phyloP scores from a whole-genome alignment of 2,329 filamentous ascomycete species.

The Fusarium sp. region DNA sequence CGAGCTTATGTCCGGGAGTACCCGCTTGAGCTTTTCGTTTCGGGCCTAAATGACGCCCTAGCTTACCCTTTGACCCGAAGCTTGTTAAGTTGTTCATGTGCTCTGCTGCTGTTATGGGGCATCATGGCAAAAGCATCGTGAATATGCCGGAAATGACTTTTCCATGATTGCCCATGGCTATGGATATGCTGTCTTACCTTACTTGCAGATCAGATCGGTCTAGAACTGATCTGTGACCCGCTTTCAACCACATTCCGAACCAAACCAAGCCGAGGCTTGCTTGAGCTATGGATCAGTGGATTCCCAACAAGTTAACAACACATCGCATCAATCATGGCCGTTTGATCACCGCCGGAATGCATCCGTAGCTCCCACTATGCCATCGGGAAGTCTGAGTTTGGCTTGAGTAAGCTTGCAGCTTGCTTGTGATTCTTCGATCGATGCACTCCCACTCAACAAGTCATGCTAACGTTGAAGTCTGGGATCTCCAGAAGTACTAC shows the following conservation, averaged over 20 bases:
- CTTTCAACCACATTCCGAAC: not conserved
- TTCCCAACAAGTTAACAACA: constrained; percentile 1
- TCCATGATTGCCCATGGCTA: constrained; percentile 5
- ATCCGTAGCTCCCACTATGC: constrained; percentile 28
- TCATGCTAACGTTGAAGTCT: not conserved
- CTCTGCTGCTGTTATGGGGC: not conserved
- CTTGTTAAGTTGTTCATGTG: constrained; percentile 21
- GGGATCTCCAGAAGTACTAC: too few relatives aligned
- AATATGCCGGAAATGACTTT: constrained; percentile 12
- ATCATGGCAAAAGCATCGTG: constrained; percentile 10
- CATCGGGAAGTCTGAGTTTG: constrained; percentile 14
- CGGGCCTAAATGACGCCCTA: constrained; percentile 3
- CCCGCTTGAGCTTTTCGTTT: constrained; percentile 23
- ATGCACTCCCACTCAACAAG: constrained; percentile 10
- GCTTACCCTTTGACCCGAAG: constrained; percentile 5
- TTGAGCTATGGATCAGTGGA: not conserved
- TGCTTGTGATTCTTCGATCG: constrained; percentile 7
- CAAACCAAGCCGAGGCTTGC: not conserved
- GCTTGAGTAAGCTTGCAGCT: not conserved
- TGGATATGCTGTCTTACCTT: constrained; percentile 1
- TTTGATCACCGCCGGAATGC: constrained; percentile 19
- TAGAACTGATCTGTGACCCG: not conserved
- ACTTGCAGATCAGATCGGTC: constrained; percentile 23
- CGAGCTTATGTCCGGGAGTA: constrained; percentile 9
- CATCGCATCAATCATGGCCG: constrained; percentile 3